These are phyloP conservation scores for Pinus taeda DNA, from an alignment of 75 land plant species.

Conservation along the genomic window DNA sequence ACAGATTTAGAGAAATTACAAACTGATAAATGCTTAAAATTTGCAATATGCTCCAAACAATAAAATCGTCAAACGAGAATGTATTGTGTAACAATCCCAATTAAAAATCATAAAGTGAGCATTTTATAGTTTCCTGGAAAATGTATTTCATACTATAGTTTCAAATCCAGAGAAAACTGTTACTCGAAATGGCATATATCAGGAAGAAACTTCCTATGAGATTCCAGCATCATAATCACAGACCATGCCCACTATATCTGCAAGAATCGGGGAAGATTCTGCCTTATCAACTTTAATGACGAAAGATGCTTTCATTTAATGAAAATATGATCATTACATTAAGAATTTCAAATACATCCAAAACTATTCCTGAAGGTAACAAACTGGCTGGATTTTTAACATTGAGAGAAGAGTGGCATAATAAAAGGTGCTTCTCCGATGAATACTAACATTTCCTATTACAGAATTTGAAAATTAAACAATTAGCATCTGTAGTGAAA, in stretches of 20 bases:
- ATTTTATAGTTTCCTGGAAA: too few species aligned
- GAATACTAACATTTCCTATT: not conserved
- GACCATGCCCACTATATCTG: too few species aligned
- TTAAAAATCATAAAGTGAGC: not conserved
- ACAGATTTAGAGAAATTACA: too few species aligned
- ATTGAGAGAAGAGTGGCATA: not conserved
- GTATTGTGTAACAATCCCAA: not conserved
- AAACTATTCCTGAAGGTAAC: not conserved
- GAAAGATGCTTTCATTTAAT: not conserved
- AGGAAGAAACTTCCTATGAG: too few species aligned
- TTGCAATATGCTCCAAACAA: too few species aligned
- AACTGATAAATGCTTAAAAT: too few species aligned
- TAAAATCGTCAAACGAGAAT: not conserved
- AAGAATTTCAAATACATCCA: not conserved
- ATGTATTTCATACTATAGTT: too few species aligned
- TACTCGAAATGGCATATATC: too few species aligned
- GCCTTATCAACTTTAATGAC: not conserved
- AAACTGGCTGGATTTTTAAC: not conserved
- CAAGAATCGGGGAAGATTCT: too few species aligned
- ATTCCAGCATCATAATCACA: too few species aligned
- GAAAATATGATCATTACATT: not conserved
- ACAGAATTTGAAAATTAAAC: not conserved
- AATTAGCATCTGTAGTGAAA: not conserved
- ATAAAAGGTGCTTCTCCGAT: not conserved
- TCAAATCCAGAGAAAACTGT: too few species aligned